Conservation (phyloP, 1,284 basidiomycete species). For the Heterobasidion occidentale region DNA sequence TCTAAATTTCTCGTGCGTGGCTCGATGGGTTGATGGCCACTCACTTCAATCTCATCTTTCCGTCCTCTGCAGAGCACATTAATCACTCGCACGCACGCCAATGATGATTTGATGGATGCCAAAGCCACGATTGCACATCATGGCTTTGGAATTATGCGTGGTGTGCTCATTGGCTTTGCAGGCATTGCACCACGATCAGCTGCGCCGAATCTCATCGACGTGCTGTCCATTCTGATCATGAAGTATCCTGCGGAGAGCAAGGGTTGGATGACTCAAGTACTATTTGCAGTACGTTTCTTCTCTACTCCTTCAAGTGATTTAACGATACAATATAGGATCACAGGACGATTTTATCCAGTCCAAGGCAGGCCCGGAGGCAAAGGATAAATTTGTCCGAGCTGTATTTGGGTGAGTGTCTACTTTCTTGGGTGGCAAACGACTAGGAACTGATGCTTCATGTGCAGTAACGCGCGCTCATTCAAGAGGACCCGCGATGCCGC, state of each 20-base stretch:
- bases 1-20: constrained; percentile 71
- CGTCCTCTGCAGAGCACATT: constrained; percentile 38
- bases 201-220: constrained; percentile 77
- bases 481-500: constrained; percentile 66
- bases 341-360: constrained; percentile 60
- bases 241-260: constrained; percentile 46
- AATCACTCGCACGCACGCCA: constrained; percentile 51
- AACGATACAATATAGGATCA: constrained; percentile 25
- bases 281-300: constrained; percentile 51
- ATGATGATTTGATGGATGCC: constrained; percentile 42
- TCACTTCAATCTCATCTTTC: neutral
- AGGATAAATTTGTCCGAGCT: constrained; percentile 70
- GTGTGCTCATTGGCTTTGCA: constrained; percentile 71
- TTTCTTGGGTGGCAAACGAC: neutral
- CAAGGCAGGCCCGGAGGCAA: constrained; percentile 59
- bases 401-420: constrained; percentile 40
- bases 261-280: constrained; percentile 65
- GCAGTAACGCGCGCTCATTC: constrained; percentile 47
- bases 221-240: constrained; percentile 59
- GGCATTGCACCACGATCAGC: constrained; percentile 76
- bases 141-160: constrained; percentile 64
- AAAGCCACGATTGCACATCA: constrained; percentile 50
- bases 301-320: constrained; percentile 21
- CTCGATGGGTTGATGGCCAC: neutral
- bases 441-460: neutral